phyloP scores from a whole-genome alignment of 2,329 filamentous ascomycete genomes.

The Hypoxylon sp. region DNA sequence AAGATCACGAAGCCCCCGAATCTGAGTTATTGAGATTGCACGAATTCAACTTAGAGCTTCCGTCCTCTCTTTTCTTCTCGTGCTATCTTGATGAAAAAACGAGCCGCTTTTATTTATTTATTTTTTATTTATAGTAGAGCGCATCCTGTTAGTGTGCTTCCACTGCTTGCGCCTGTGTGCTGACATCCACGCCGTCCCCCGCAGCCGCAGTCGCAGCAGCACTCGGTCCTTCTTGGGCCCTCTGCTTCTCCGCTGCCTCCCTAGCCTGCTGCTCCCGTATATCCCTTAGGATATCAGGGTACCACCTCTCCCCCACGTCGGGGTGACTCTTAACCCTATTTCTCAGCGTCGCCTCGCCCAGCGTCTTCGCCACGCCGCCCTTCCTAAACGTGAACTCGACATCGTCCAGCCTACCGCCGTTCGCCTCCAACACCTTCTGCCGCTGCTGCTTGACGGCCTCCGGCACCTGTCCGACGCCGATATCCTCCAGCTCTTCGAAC shows the following conservation, averaged over 20 bases:
- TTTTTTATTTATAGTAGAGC: conserved; percentile 6
- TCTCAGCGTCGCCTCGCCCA: conserved; percentile 87
- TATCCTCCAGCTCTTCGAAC: conserved; percentile 80
- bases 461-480: conserved; percentile 72
- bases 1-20: conserved; percentile 24
- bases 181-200: conserved; percentile 44
- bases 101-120: background rate
- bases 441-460: conserved; percentile 74
- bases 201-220: background rate
- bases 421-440: conserved; percentile 68
- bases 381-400: conserved; percentile 89
- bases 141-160: conserved; percentile 56
- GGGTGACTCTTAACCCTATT: conserved; percentile 90
- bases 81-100: conserved; percentile 5
- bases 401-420: conserved; percentile 75
- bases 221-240: conserved; percentile 17
- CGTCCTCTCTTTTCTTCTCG: conserved; percentile 10
- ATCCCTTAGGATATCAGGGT: conserved; percentile 72
- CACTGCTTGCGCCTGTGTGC: conserved; percentile 52
- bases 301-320: conserved; percentile 88
- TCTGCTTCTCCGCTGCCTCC: conserved; percentile 55
- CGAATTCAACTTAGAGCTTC: conserved; percentile 32
- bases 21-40: conserved; percentile 41
- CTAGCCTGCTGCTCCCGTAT: conserved; percentile 71
- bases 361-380: conserved; percentile 74